Conservation (phyloP, 2,329 filamentous ascomycete genomes). For the Cladosporium phlei region DNA sequence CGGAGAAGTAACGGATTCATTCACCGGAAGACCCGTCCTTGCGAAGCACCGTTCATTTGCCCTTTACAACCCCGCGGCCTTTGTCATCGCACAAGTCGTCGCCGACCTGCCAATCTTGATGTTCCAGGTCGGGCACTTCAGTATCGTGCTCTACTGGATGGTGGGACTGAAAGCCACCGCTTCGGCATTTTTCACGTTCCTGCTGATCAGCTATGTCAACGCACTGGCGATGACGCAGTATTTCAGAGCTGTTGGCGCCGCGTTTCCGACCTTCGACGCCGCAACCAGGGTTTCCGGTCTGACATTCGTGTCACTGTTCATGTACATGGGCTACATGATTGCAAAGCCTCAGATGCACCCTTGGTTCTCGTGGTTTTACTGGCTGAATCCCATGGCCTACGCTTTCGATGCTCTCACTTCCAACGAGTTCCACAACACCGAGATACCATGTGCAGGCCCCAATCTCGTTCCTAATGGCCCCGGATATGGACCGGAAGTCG, state of each 20-base stretch:
- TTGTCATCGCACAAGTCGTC: constrained; percentile 47
- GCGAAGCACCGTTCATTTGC: constrained; percentile 43
- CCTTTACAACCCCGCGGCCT: constrained; percentile 34
- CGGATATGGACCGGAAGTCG: constrained; percentile 36
- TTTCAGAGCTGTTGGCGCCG: constrained; percentile 37
- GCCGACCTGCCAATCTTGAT: constrained; percentile 52
- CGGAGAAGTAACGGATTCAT: constrained; percentile 59
- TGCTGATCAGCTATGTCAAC: constrained; percentile 48
- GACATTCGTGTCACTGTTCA: constrained; percentile 15
- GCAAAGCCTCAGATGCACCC: constrained; percentile 19
- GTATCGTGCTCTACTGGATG: constrained; percentile 61
- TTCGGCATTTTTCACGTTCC: constrained; percentile 58
- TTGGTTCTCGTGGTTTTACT: constrained; percentile 1
- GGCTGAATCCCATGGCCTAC: constrained; percentile 34
- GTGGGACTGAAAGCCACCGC: constrained; percentile 51
- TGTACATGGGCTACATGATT: constrained; percentile 30
- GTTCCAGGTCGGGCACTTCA: constrained; percentile 56
- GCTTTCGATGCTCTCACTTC: constrained; percentile 35
- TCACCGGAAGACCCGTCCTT: constrained; percentile 42
- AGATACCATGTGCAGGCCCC: constrained; percentile 53
- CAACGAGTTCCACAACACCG: constrained; percentile 55
- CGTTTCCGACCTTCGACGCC: constrained; percentile 27
- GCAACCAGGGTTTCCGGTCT: constrained; percentile 31
- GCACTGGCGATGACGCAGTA: constrained; percentile 43
- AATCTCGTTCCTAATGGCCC: constrained; percentile 29